Evolutionary conservation across 805 yeast species (phyloP).

Genomic region (Barnettozyma sp.): DNA sequence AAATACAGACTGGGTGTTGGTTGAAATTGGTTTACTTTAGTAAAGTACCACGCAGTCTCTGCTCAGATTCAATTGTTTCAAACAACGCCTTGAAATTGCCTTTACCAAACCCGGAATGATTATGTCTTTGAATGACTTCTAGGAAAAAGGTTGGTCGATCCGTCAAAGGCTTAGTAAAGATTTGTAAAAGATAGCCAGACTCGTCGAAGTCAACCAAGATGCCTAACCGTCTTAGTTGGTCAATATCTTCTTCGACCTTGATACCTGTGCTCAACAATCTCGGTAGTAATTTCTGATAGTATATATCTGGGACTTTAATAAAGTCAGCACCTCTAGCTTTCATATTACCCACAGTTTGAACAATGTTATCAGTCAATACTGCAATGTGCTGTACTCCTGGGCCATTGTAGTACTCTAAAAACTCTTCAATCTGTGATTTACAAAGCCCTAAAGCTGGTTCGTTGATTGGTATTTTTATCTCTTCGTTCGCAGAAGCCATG

Average conservation of each 20-base stretch:
- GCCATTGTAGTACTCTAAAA: conserved; percentile 64
- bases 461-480: conserved; percentile 73
- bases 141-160: conserved; percentile 79
- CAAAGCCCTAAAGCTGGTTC: conserved; percentile 70
- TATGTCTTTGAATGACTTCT: conserved; percentile 73
- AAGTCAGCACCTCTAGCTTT: conserved; percentile 62
- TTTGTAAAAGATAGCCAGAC: conserved; percentile 68
- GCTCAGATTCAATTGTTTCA: conserved; percentile 77
- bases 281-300: conserved; percentile 45
- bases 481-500: conserved; percentile 62
- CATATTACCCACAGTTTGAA: conserved; percentile 47
- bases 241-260: conserved; percentile 45
- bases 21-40: conserved; percentile 4
- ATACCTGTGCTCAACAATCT: conserved; percentile 40
- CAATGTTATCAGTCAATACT: conserved; percentile 52
- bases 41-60: conserved; percentile 60
- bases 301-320: conserved; percentile 49
- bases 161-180: conserved; percentile 69
- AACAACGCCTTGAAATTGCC: conserved; percentile 82
- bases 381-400: conserved; percentile 88
- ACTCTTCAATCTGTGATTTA: conserved; percentile 78
- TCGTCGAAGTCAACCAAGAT: conserved; percentile 75
- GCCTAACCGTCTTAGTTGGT: conserved; percentile 41
- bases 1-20: no score
- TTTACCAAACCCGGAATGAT: conserved; percentile 83